These are phyloP conservation scores for Hymenoscyphus fructigenus DNA, from an alignment of 2,329 filamentous ascomycete genomes.

Conservation along the genomic window DNA sequence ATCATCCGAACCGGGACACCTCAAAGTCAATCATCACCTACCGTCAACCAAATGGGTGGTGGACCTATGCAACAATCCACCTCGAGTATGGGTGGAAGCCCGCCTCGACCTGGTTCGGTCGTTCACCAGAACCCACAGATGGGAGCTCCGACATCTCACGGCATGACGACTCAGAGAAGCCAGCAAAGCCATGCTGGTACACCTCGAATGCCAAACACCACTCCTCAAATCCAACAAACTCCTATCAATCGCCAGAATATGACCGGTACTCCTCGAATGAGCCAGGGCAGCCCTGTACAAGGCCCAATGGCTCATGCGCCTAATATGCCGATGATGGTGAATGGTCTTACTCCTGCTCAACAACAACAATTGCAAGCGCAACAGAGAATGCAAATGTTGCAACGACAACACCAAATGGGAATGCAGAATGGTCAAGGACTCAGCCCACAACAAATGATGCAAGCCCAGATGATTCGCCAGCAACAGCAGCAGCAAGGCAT, in stretches of 20 bases:
- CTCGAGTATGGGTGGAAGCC: constrained; percentile 68
- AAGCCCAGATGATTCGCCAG: constrained; percentile 18
- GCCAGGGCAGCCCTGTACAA: constrained; percentile 61
- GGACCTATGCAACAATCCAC: constrained; percentile 64
- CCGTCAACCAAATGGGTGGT: constrained; percentile 47
- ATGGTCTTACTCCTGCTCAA: constrained; percentile 37
- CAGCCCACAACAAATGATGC: constrained; percentile 29
- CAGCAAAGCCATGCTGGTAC: constrained; percentile 68
- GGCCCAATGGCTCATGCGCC: constrained; percentile 58
- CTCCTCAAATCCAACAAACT: constrained; percentile 62
- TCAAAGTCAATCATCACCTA: constrained; percentile 64
- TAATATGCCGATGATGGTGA: constrained; percentile 55
- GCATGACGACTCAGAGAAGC: constrained; percentile 63
- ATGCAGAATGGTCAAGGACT: constrained; percentile 35
- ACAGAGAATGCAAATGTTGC: constrained; percentile 24
- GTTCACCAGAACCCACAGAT: constrained; percentile 56
- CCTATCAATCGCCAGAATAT: constrained; percentile 51
- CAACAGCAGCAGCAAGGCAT: constrained; percentile 38
- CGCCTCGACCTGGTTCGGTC: constrained; percentile 64
- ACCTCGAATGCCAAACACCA: constrained; percentile 60
- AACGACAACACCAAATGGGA: constrained; percentile 38
- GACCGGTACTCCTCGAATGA: constrained; percentile 61
- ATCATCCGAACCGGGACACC: constrained; percentile 62
- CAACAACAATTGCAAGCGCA: constrained; percentile 29
- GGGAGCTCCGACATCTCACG: constrained; percentile 58